Evolutionary conservation across 2,329 filamentous ascomycete genomes (phyloP).

Genomic region (Alternaria incomplexa): DNA sequence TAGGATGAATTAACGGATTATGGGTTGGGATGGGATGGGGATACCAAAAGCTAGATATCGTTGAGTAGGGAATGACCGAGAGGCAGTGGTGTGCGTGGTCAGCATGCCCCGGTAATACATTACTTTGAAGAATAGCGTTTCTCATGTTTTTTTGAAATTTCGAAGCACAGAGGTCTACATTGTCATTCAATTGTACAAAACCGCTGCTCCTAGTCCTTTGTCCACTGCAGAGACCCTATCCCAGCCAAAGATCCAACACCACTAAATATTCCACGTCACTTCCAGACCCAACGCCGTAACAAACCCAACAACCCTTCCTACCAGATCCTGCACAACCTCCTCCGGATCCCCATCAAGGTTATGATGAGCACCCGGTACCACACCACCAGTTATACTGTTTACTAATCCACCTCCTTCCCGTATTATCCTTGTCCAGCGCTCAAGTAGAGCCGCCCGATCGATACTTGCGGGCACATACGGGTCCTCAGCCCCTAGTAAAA

Average conservation of each 20-base stretch:
- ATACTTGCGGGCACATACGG: conserved; percentile 66
- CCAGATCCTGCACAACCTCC: conserved; percentile 56
- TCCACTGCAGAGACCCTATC: no score
- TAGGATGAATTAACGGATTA: conserved; percentile 1
- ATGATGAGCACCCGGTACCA: conserved; percentile 59
- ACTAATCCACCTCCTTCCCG: no score
- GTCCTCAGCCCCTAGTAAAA: conserved; percentile 70
- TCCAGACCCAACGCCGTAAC: conserved; percentile 37
- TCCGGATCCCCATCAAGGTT: conserved; percentile 57
- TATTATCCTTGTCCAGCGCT: conserved; percentile 60
- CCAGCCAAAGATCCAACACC: no score
- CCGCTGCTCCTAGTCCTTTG: no score
- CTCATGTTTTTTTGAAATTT: neutral
- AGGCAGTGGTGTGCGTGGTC: neutral
- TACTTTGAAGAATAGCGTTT: neutral
- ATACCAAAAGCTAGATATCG: conserved; percentile 1
- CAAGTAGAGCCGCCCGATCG: conserved; percentile 64
- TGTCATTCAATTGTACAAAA: neutral
- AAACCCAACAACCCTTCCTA: conserved; percentile 59
- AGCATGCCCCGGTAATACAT: neutral
- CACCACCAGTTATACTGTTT: no score
- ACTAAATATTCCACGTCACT: neutral
- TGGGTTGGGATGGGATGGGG: neutral
- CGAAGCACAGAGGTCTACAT: neutral
- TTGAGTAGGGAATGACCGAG: neutral